Base-by-base conservation (phyloP, 2,329 filamentous ascomycete genomes). In the Immersiporthe knoxdaviesiana region DNA sequence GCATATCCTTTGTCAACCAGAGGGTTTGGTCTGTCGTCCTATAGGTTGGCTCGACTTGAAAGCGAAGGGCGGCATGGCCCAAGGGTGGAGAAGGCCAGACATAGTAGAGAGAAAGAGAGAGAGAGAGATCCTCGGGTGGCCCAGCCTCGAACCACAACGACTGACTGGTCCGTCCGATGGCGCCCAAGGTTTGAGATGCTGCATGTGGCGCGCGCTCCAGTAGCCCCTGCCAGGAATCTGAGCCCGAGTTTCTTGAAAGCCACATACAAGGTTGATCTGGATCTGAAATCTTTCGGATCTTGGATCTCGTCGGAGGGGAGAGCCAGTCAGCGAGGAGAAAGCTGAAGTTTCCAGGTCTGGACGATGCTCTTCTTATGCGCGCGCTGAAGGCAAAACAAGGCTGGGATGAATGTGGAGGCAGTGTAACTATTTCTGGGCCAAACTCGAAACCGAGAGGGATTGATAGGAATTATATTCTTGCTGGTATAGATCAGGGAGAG, bases 191-290 rank as follows among this genome's bases (percentile, higher is more conserved):
- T 11, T 27, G 27, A 14, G 44, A 52, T 67, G 68, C 62, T 16
- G 65, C 64, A 69, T 39, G 63, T 69, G 68, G 68, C 63, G 68
- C 68, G 68, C 68, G 68, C 68, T 63, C 58, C 47, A 44, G 32
- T 27, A 41, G 63, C 50, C 30, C n/a, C 41, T 52, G 59, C 47
- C 68, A 60, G 52, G 37, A 30, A 21, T 35, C 30, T 67, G 65
- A 54, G 65, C 60, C 56, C 21, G 52, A 32, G 32, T 32, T 21
- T 24, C 24, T 21, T 63, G 18, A 30, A 37, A 61, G n/a, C 8
- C 32, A 27, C 30, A n/a, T 24, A 24, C n/a, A n/a, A 65, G 44
- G 44, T 27, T 58, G 62, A 41, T 56, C 18, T 56, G 63, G 24
- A 62, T 27, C n/a, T 24, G 8, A n/a, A 3, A n/a, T 35, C 3